A percentile compares a stretch with the other conserved stretches of the same genome.
phyloP scores from a whole-genome alignment of 306 rosid species.

The Arachis hypogaea region DNA sequence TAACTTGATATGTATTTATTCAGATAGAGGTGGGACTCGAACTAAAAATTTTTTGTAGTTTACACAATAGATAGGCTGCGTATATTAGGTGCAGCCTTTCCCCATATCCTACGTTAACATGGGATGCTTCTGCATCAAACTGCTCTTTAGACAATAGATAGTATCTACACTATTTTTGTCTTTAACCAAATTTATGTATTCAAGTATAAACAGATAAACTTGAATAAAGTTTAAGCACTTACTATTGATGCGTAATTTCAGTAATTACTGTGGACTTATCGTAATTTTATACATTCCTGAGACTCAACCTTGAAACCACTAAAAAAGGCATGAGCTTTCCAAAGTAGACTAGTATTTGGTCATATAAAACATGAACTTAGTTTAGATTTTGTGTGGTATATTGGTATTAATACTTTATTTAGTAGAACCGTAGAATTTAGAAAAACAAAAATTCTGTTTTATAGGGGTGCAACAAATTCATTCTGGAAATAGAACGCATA shows the following conservation, averaged over 20 bases:
- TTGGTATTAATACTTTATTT: too few species aligned
- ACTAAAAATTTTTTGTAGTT: constrained; percentile 7
- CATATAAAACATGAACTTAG: constrained; percentile 5
- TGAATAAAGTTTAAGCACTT: neutral
- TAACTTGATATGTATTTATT: neutral
- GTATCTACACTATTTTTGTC: constrained; percentile 17
- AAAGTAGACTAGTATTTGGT: constrained; percentile 12
- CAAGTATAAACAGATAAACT: constrained; percentile 8
- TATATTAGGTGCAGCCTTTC: too few species aligned
- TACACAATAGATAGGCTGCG: neutral
- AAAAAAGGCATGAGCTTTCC: too few species aligned
- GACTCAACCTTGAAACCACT: too few species aligned
- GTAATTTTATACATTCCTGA: neutral
- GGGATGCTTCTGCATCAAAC: too few species aligned
- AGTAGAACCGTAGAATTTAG: neutral
- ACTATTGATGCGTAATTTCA: constrained; percentile 12
- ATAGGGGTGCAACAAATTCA: too few species aligned
- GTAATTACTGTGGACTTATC: neutral
- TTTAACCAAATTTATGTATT: constrained; percentile 19
- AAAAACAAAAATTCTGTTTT: too few species aligned
- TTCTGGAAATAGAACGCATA: too few species aligned
- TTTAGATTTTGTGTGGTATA: neutral
- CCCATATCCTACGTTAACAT: too few species aligned
- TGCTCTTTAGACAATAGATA: neutral
- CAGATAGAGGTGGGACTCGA: neutral